Conservation (phyloP, 2,329 filamentous ascomycete genomes). For the Alternaria metachromatica region DNA sequence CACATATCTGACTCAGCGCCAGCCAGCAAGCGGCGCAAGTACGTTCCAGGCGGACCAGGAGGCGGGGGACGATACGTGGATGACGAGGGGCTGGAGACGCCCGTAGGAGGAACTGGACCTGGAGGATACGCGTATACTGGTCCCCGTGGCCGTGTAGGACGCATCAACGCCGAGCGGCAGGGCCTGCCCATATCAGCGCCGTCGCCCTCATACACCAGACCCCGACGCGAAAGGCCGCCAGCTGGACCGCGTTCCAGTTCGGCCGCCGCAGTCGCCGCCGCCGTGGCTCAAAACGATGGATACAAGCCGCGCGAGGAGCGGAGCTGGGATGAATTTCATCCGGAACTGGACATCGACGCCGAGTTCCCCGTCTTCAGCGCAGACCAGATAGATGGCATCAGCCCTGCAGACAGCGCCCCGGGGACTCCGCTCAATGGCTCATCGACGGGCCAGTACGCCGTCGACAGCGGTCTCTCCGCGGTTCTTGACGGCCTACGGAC, state of each 20-base stretch:
- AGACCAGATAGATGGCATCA: constrained; percentile 82
- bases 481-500: constrained; percentile 44
- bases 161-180: constrained; percentile 55
- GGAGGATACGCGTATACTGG: constrained; percentile 59
- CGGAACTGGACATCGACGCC: constrained; percentile 87
- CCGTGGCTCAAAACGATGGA: constrained; percentile 88
- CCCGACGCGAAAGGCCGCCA: constrained; percentile 48
- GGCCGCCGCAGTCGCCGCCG: constrained; percentile 85
- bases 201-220: constrained; percentile 52
- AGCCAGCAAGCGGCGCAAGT: constrained; percentile 60
- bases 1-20: constrained; percentile 50
- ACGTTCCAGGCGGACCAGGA: constrained; percentile 85
- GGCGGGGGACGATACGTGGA: constrained; percentile 87
- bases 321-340: constrained; percentile 97
- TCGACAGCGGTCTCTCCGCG: constrained; percentile 44
- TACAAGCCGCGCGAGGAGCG: constrained; percentile 98
- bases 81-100: constrained; percentile 68
- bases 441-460: constrained; percentile 37
- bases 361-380: constrained; percentile 79
- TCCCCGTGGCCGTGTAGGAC: constrained; percentile 61
- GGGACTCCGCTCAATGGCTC: constrained; percentile 48
- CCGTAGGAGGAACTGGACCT: constrained; percentile 58
- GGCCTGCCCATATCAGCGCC: constrained; percentile 54
- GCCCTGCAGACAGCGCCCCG: constrained; percentile 55
- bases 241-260: constrained; percentile 77